Evolutionary conservation across 2,329 filamentous ascomycete genomes (phyloP), one percentile per base, ranked within the genome.

Genomic region (Cadophora sp.): DNA sequence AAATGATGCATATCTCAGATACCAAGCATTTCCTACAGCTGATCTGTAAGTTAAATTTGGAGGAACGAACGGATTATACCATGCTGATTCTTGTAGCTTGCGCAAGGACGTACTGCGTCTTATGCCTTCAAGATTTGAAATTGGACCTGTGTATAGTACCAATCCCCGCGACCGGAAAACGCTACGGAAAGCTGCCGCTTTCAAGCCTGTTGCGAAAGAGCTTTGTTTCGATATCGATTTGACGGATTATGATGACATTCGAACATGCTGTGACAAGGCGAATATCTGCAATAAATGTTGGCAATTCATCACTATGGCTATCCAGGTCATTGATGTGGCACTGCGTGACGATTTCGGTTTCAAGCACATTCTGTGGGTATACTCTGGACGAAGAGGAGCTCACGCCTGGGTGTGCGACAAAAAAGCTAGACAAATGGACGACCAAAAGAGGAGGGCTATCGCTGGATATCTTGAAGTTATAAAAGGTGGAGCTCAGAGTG

Each of bases 221-320:
- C 83, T 99, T 48, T 97, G 97, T 75, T 98, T 99, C 80, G 96
- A 99, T 91, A 98, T 99, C 76, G 96, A 99, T 87, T 87, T 99
- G 87, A 98, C 96, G 65, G 96, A 98, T 81, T 99, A 99, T 81
- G 96, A 99, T 79, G 93, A 97, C 73, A 92, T 99, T 72, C 90
- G 96, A 74, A 97, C 94, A 31, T 99, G 96, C 81, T 99, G 96
- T 79, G 89, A 91, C 76, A 94, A 95, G 78, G 93, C 95, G 9
- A 97, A 92, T 74, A 98, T 99, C 72, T 99, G 96, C 79, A 86
- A 85, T 73, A 96, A 94, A 79, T 99, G 96, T 82, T 99, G 96
- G 96, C 86, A 91, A 61, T 99, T 98, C 80, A 97, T 97, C 75
- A 97, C 93, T 27, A 98, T 99, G 94, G 92, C 96, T 8, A 95